A percentile compares a stretch with the other conserved stretches of the same genome.
Conservation (phyloP, 495 filamentous ascomycete genomes). For the Trichocladium uniseriatum region DNA sequence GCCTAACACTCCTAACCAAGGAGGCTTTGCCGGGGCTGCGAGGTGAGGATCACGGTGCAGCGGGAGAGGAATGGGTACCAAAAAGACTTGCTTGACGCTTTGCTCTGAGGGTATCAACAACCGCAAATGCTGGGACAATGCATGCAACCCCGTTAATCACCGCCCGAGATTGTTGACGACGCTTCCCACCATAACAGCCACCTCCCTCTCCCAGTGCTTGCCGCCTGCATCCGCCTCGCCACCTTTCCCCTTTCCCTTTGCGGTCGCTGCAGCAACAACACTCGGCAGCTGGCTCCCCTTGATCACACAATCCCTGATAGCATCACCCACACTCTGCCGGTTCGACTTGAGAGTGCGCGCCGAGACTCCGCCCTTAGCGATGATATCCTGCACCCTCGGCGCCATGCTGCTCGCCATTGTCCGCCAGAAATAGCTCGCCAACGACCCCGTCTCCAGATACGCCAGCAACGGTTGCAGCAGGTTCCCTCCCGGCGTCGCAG, state of each 20-base stretch:
- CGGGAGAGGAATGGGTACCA: too few relatives aligned
- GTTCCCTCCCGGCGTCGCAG: conserved; percentile 32
- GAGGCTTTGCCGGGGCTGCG: too few relatives aligned
- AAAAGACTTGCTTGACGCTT: too few relatives aligned
- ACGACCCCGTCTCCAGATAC: conserved; percentile 75
- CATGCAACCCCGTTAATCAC: conserved; percentile 13
- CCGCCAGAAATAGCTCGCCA: conserved; percentile 89
- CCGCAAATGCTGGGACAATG: too few relatives aligned
- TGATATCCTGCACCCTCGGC: conserved; percentile 70
- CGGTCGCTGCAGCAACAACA: conserved; percentile 26
- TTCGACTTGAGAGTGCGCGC: conserved; percentile 73
- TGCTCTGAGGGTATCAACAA: too few relatives aligned
- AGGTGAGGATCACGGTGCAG: too few relatives aligned
- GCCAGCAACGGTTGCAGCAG: conserved; percentile 65
- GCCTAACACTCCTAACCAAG: too few relatives aligned
- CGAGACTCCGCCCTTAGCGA: conserved; percentile 69
- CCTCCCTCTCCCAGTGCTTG: conserved; percentile 71
- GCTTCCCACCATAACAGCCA: conserved; percentile 87
- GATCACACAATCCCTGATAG: conserved; percentile 75
- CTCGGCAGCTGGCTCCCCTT: conserved; percentile 54
- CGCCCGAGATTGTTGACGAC: conserved; percentile 43
- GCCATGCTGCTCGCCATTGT: conserved; percentile 70
- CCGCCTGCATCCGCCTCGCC: conserved; percentile 20
- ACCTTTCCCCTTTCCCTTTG: conserved; percentile 37
- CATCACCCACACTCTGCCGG: conserved; percentile 61